Evolutionary conservation across 2,329 filamentous ascomycete species (phyloP).

Genomic region (Ceratocystis papillata): DNA sequence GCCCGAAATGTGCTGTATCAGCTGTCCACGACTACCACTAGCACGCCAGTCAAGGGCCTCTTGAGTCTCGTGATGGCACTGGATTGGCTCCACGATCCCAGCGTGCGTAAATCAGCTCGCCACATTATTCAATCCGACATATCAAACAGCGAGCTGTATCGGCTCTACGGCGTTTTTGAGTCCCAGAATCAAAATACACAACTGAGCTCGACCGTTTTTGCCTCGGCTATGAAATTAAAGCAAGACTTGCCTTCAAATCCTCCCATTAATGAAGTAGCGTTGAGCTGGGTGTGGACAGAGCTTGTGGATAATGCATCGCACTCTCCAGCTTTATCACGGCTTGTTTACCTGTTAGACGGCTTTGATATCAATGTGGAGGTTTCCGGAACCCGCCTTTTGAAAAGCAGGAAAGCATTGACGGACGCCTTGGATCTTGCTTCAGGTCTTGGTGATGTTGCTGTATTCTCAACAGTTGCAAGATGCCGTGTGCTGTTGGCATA

Average conservation of each 20-base stretch:
- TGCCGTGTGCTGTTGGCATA: conserved; percentile 58
- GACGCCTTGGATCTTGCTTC: conserved; percentile 47
- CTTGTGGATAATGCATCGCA: conserved; percentile 33
- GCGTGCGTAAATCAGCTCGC: conserved; percentile 61
- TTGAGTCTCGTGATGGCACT: conserved; percentile 62
- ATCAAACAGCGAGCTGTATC: conserved; percentile 58
- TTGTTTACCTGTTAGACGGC: conserved; percentile 35
- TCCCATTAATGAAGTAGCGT: conserved; percentile 12
- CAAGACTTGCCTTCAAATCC: conserved; percentile 6
- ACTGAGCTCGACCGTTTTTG: conserved; percentile 55
- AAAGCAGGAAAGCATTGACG: conserved; percentile 42
- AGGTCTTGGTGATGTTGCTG: conserved; percentile 37
- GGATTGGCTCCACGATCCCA: conserved; percentile 45
- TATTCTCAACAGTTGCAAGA: conserved; percentile 48
- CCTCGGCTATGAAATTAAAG: conserved; percentile 36
- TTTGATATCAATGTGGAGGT: conserved; percentile 25
- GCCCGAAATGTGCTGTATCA: conserved; percentile 46
- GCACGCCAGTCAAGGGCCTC: conserved; percentile 32
- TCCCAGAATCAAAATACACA: conserved; percentile 45
- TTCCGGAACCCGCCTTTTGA: conserved; percentile 40
- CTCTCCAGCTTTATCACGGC: conserved; percentile 31
- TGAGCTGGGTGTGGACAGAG: conserved; percentile 57
- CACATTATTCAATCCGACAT: conserved; percentile 57
- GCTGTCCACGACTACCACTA: conserved; percentile 39
- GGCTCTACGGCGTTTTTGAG: conserved; percentile 68